Conservation (phyloP, 805 yeast genomes). For the Candida adriatica region DNA sequence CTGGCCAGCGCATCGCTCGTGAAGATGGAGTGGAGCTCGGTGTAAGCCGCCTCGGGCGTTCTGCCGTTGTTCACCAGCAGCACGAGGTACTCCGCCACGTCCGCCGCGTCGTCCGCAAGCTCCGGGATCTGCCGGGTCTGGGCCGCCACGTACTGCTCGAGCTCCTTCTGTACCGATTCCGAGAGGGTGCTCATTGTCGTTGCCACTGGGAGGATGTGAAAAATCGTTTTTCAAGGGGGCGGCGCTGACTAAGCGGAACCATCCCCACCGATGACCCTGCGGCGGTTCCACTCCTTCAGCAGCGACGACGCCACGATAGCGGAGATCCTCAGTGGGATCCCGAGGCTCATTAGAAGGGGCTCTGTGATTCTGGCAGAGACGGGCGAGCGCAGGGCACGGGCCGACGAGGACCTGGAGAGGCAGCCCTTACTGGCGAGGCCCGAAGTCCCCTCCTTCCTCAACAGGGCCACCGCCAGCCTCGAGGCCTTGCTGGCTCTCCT, state of each 20-base stretch:
- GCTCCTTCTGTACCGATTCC: constrained; percentile 31
- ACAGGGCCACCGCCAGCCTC: not conserved
- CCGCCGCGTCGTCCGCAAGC: constrained; percentile 45
- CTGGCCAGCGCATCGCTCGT: constrained; percentile 52
- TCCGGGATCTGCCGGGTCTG: constrained; percentile 33
- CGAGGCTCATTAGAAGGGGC: constrained; percentile 20
- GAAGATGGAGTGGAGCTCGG: constrained; percentile 54
- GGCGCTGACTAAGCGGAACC: no score
- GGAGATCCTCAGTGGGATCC: constrained; percentile 11
- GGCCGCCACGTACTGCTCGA: constrained; percentile 36
- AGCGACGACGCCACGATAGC: constrained; percentile 11
- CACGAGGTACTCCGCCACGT: constrained; percentile 70
- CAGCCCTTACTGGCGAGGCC: constrained; percentile 8
- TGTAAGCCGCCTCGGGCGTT: constrained; percentile 49
- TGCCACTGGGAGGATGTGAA: not conserved
- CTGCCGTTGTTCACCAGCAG: constrained; percentile 64
- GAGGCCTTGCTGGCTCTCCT: not conserved
- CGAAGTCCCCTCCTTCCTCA: not conserved
- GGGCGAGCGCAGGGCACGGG: constrained; percentile 26
- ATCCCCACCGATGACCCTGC: constrained; percentile 11
- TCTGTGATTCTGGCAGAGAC: constrained; percentile 41
- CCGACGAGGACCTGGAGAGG: constrained; percentile 12
- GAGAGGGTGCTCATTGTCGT: constrained; percentile 10
- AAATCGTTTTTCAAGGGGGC: no score
- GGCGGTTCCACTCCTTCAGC: constrained; percentile 18